These are phyloP conservation scores for Puccinia triticina DNA, from an alignment of 1,284 basidiomycete species.

Conservation along the genomic window DNA sequence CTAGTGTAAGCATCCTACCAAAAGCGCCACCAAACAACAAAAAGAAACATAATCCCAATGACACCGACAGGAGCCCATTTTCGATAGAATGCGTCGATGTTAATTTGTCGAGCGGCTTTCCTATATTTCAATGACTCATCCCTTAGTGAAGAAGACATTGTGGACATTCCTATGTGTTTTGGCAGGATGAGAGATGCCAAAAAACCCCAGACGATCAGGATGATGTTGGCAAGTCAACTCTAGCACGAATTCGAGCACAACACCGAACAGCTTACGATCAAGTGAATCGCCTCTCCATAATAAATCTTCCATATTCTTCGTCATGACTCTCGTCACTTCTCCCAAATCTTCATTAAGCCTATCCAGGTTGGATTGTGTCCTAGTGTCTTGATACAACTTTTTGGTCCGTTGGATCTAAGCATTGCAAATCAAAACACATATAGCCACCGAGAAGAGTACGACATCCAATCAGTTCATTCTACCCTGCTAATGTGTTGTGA, in stretches of 20 bases:
- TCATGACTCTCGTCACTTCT: conserved; percentile 98
- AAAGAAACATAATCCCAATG: conserved; percentile 75
- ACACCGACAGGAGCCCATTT: conserved; percentile 92
- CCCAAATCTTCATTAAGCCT: conserved; percentile 92
- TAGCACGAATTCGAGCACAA: neutral
- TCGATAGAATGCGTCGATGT: conserved; percentile 86
- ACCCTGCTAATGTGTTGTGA: neutral
- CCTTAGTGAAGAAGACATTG: conserved; percentile 92
- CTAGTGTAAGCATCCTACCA: conserved; percentile 52
- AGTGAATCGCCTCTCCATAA: conserved; percentile 96
- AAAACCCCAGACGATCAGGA: neutral
- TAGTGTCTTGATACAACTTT: conserved; percentile 87
- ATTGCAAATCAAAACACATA: conserved; percentile 62
- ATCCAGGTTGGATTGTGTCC: conserved; percentile 76
- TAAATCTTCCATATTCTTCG: conserved; percentile 99
- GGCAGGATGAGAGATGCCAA: neutral
- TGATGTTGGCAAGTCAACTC: neutral
- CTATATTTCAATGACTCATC: conserved; percentile 98
- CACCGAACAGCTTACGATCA: conserved; percentile 70
- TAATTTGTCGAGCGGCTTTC: conserved; percentile 92
- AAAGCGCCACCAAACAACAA: conserved; percentile 92
- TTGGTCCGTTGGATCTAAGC: conserved; percentile 95
- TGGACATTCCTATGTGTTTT: conserved; percentile 71
- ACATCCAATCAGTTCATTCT: no score
- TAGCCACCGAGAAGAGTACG: neutral